Evolutionary conservation across 106 monocot genomes (phyloP).

Genomic region (Ottelia alismoides): DNA sequence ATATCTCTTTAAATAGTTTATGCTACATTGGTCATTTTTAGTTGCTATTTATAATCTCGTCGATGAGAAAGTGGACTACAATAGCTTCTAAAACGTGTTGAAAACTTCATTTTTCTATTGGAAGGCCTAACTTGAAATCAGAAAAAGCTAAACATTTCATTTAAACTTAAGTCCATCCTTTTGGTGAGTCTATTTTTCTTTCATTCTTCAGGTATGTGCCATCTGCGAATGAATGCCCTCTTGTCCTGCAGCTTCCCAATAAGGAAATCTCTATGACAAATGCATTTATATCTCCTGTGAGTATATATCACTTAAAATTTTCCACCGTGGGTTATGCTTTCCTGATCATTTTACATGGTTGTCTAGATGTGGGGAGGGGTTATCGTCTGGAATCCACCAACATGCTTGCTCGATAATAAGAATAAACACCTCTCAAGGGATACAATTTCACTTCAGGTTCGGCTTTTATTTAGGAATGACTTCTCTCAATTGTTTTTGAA

Average conservation of each 20-base stretch:
- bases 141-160: background rate
- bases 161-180: no score
- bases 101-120: no score
- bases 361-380: constrained; percentile 95
- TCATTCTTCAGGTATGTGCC: constrained; percentile 59
- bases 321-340: background rate
- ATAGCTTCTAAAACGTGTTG: no score
- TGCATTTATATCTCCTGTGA: constrained; percentile 95
- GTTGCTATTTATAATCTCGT: no score
- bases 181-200: background rate
- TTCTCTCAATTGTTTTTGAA: no score
- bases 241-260: constrained; percentile 56
- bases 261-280: constrained; percentile 65
- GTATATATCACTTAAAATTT: constrained; percentile 11
- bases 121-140: no score
- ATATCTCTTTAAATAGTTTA: no score
- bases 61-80: no score
- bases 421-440: constrained; percentile 9
- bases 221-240: constrained; percentile 78
- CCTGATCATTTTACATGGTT: background rate
- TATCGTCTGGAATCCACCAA: constrained; percentile 82
- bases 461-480: no score
- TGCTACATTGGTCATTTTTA: no score
- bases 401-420: constrained; percentile 14
- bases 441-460: constrained; percentile 27